Evolutionary conservation across 2,329 filamentous ascomycete species (phyloP), one percentile per base, ranked within the genome.

Genomic region (Teratosphaeria destructans): DNA sequence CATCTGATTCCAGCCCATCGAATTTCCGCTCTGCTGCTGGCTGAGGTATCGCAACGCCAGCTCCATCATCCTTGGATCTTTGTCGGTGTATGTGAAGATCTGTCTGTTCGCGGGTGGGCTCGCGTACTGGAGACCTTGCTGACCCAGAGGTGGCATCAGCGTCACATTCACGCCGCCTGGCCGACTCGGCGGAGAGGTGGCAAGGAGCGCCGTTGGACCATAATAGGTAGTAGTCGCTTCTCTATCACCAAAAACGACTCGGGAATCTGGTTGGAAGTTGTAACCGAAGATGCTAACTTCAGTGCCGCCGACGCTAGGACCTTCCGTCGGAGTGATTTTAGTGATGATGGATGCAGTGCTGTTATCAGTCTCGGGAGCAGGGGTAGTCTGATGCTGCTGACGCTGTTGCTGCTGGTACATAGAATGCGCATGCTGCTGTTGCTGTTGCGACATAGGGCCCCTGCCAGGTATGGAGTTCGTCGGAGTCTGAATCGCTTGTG

Each of bases 241-340:
- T 16, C 77, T 79, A 62, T 87, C 84, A 23, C 92, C 92, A 72
- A 96, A 96, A 74, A 91, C 88, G 58, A 96, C 89, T 63, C 92
- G 88, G 62, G 95, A 81, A 1, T 85, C 85, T 73, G 88, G 86
- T 64, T 85, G 86, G 71, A 96, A 95, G 14, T 86, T 85, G 64
- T 85, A 88, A 19, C 92, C 91, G 8, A 95, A 78, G 59, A 94
- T 83, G 0, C 89, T 93, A 3, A 96, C 90, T 72, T 96, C 91
- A 57, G 90, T 91, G 52, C 91, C 91, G 61, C 91, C 91, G 39
- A 84, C 84, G 60, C 86, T 89, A 6, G 91, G 89, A 0, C 91
- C 91, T 72, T 95, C 89, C 34, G 82, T 82, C 0, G 92, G 91
- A 39, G 94, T 89, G 62, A 96, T 81, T 71, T 92, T 93, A 71